Base-by-base conservation (phyloP, 768 basidiomycete genomes). In the Mycena vulgaris region DNA sequence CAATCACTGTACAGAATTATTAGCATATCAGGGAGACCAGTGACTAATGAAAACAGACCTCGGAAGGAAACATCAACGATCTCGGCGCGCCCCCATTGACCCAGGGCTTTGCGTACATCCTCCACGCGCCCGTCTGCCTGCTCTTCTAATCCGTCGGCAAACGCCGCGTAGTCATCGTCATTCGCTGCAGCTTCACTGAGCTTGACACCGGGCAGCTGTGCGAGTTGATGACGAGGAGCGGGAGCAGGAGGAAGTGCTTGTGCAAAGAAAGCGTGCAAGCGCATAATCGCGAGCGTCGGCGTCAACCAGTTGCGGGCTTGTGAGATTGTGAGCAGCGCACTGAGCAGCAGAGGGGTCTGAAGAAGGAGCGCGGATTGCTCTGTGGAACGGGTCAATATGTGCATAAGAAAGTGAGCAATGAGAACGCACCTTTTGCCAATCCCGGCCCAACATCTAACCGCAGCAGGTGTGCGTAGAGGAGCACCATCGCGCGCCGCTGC, bases 241-340 rank as follows among this genome's bases (percentile, higher is more conserved):
- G 88, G 79, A 23, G 88, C 87, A 2, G 93, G 93, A 5, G 89
- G 82, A 23, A 96, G 82, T 0, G 95, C 98, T 81, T 99, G 98
- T 0, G 90, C 87, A 37, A 99, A 84, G 79, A 91, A 90, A 5
- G 94, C 89, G 73, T 97, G 93, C 30, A 99, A 82, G 42, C 92
- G 92, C 89, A 98, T 93, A 74, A 92, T 85, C 33, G 88, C 83
- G 40, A 97, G 83, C 0, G 95, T 91, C 1, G 95, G 92, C 6
- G 87, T 76, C 11, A 99, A 89, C 97, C 97, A 99, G 76, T 91
- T 95, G 72, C 96, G 95, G 0, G 96, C 88, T 23, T 94, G 87
- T 0, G 93, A 87, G 70, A 98, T 94, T 74, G 89, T 93, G 61
- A 97, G 87, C 28, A 98, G 84, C 0, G 96, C 94, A 53, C 87